Evolutionary conservation across 352 stramenopile species (phyloP).

Genomic region (Peronospora belbahrii): DNA sequence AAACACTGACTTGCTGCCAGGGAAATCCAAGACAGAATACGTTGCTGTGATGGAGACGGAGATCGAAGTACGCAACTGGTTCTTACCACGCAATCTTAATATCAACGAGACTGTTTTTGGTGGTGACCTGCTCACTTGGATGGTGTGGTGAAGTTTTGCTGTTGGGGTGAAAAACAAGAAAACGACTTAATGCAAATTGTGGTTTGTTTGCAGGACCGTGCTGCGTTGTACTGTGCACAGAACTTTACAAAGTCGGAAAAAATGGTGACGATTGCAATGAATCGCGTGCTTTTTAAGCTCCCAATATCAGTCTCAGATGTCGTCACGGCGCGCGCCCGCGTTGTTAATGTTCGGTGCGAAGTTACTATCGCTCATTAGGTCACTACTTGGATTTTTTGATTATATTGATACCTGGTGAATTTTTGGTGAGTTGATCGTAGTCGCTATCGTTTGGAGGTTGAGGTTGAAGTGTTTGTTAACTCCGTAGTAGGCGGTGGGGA

Average conservation of each 20-base stretch:
- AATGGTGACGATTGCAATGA: conserved; percentile 74
- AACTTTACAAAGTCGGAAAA: conserved; percentile 69
- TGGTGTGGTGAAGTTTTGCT: conserved; percentile 25
- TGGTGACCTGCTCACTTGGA: conserved; percentile 52
- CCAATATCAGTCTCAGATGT: conserved; percentile 50
- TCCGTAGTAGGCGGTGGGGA: conserved; percentile 24
- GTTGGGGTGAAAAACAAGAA: not conserved
- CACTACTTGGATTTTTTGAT: too few species aligned
- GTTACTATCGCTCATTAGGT: not conserved
- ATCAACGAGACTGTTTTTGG: conserved; percentile 65
- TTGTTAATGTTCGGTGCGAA: conserved; percentile 55
- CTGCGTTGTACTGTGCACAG: conserved; percentile 55
- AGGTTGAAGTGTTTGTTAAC: conserved; percentile 53
- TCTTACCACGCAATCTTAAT: conserved; percentile 64
- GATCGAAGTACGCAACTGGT: conserved; percentile 65
- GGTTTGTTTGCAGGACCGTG: conserved; percentile 37
- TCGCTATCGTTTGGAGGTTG: conserved; percentile 49
- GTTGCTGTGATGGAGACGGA: conserved; percentile 48
- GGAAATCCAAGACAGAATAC: conserved; percentile 34
- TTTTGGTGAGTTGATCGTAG: conserved; percentile 18
- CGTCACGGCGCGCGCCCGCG: conserved; percentile 49
- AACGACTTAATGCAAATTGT: not conserved
- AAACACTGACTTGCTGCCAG: conserved; percentile 24
- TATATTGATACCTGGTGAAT: too few species aligned
- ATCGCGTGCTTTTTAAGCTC: conserved; percentile 65